Conservation (phyloP, 1,284 basidiomycete species). For the Phenoliferia sp. region DNA sequence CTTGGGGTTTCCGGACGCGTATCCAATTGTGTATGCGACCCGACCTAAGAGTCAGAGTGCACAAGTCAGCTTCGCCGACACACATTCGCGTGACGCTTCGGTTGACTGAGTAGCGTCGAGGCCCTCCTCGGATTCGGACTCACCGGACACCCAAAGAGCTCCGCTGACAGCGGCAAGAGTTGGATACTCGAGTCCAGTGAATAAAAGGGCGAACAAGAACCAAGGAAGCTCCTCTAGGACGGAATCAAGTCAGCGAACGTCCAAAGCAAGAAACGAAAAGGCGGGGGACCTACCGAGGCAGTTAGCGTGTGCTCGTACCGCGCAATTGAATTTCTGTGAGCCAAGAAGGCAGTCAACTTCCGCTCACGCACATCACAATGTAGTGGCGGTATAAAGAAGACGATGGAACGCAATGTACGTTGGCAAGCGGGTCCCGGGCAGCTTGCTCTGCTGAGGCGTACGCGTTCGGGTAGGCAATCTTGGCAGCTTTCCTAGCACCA, state of each 20-base stretch:
- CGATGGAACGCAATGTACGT: neutral
- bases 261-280: neutral
- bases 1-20: neutral
- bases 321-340: neutral
- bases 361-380: neutral
- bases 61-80: neutral
- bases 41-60: neutral
- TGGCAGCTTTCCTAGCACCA: neutral
- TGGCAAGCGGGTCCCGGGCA: constrained; percentile 16
- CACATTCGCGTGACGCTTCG: no score
- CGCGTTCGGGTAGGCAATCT: neutral
- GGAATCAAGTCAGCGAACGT: neutral
- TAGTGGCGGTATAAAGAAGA: no score
- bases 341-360: neutral
- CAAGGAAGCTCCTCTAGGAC: neutral
- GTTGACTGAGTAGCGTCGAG: no score
- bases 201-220: neutral
- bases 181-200: neutral
- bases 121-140: neutral
- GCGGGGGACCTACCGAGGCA: neutral
- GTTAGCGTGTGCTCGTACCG: neutral
- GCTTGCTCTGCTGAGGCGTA: constrained; percentile 10
- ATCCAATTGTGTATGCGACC: neutral
- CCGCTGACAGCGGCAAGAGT: neutral
- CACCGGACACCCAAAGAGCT: neutral